These are phyloP conservation scores for Talaromyces thailandensis DNA, from an alignment of 495 filamentous ascomycete species.

Conservation along the genomic window DNA sequence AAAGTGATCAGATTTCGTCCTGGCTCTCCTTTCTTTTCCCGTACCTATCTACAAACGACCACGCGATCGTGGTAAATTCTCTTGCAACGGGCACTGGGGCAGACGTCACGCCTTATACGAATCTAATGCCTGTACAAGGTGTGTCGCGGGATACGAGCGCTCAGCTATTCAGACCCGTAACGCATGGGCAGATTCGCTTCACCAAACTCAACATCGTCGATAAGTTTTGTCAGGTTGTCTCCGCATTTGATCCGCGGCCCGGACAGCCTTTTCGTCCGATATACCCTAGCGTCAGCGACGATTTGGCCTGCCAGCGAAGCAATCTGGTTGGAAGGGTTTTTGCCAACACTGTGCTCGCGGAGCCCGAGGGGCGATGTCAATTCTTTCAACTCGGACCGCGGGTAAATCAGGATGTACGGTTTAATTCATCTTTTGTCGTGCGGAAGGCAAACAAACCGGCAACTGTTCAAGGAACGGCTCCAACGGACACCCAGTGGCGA, in stretches of 20 bases:
- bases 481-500: not conserved
- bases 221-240: conserved; percentile 35
- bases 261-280: conserved; percentile 9
- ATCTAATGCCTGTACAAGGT: not conserved
- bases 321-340: not conserved
- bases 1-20: not conserved
- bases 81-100: not conserved
- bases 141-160: not conserved
- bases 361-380: conserved; percentile 12
- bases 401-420: conserved; percentile 40
- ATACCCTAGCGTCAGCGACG: conserved; percentile 18
- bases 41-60: not conserved
- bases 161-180: conserved; percentile 33
- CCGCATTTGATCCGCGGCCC: conserved; percentile 19
- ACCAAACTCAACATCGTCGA: conserved; percentile 41
- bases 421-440: conserved; percentile 31
- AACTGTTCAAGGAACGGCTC: too few relatives aligned
- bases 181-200: conserved; percentile 39
- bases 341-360: conserved; percentile 13
- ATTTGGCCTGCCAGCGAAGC: conserved; percentile 6
- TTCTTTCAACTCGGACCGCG: conserved; percentile 35
- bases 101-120: not conserved
- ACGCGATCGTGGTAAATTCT: not conserved
- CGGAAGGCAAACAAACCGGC: too few relatives aligned
- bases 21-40: not conserved